phyloP scores from a whole-genome alignment of 148 eudicot genomes.

The Chenopodium berlandieri region DNA sequence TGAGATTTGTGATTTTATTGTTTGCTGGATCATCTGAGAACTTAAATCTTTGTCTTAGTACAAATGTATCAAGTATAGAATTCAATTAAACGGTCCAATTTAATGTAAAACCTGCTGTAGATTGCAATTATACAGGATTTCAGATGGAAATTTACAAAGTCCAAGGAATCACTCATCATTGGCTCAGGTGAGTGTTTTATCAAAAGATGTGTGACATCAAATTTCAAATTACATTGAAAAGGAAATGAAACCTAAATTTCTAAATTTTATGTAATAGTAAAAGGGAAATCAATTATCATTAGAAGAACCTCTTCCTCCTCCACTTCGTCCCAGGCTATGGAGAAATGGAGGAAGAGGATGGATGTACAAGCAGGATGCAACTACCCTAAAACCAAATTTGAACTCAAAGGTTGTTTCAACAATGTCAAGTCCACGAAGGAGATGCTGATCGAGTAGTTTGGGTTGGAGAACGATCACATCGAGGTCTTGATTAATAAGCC shows the following conservation, averaged over 20 bases:
- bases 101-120: neutral
- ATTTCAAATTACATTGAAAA: constrained; percentile 8
- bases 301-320: neutral
- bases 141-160: neutral
- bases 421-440: constrained; percentile 42
- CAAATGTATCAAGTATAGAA: neutral
- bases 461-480: constrained; percentile 25
- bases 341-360: neutral
- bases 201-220: neutral
- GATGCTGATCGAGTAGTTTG: constrained; percentile 36
- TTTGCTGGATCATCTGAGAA: constrained; percentile 20
- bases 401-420: constrained; percentile 48
- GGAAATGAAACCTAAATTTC: neutral
- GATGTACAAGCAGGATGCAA: constrained; percentile 11
- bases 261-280: neutral
- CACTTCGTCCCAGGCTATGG: neutral
- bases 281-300: neutral
- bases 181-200: neutral
- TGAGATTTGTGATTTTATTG: constrained; percentile 20
- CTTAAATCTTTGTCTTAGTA: neutral
- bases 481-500: constrained; percentile 10
- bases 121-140: neutral
- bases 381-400: constrained; percentile 29
- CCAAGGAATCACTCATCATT: neutral
- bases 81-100: neutral